Evolutionary conservation across 176 grass and related monocot species (phyloP).

Genomic region (Guadua angustifolia): DNA sequence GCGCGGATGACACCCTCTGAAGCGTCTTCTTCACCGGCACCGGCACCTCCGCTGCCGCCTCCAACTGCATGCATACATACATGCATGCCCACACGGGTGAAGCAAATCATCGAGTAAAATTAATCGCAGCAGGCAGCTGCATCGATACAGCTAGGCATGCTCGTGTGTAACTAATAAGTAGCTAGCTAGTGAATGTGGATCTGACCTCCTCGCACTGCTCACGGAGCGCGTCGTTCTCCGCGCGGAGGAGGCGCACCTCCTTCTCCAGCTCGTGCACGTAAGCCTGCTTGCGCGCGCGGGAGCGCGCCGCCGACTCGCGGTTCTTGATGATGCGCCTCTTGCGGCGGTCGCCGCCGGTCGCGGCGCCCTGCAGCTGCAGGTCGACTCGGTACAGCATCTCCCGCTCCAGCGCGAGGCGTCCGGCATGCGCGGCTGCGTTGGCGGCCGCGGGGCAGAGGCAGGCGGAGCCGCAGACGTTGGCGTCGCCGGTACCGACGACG

Average conservation of each 20-base stretch:
- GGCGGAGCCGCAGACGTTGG: too few relatives aligned
- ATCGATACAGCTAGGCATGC: too few relatives aligned
- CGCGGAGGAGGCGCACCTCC: constrained; percentile 36
- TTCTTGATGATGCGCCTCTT: constrained; percentile 47
- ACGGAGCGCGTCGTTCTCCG: constrained; percentile 37
- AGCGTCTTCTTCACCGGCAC: neutral
- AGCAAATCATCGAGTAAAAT: neutral
- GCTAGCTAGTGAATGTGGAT: neutral
- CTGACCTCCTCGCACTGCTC: constrained; percentile 36
- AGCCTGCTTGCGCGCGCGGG: constrained; percentile 46
- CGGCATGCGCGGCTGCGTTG: neutral
- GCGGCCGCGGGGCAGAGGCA: neutral
- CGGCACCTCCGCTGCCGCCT: neutral
- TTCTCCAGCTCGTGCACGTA: constrained; percentile 49
- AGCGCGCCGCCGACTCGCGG: constrained; percentile 50
- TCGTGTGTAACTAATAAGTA: too few relatives aligned
- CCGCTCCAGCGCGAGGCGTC: constrained; percentile 35
- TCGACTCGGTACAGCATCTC: constrained; percentile 32
- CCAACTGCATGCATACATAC: neutral
- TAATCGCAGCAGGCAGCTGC: neutral
- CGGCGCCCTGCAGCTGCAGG: constrained; percentile 11
- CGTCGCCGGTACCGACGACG: neutral
- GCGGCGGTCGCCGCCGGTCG: constrained; percentile 19
- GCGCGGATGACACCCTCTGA: neutral
- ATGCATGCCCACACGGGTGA: neutral